Evolutionary conservation across 257 asterid species (phyloP).

Genomic region (Eucommia ulmoides): DNA sequence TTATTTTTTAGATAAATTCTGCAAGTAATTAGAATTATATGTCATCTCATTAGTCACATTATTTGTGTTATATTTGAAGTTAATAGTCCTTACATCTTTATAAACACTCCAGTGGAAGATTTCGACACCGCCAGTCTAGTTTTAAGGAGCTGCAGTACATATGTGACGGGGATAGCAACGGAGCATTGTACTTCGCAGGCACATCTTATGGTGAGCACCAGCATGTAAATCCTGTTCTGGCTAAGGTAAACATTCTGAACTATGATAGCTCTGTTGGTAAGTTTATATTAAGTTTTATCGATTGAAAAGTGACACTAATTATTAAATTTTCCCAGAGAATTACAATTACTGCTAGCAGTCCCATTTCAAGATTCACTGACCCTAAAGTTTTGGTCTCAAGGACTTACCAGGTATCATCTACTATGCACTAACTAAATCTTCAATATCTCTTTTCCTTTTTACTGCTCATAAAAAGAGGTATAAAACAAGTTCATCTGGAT

Average conservation of each 20-base stretch:
- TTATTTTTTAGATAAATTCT: too few relatives aligned
- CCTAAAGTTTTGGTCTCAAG: conserved; percentile 91
- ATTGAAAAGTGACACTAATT: neutral
- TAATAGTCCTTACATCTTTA: too few relatives aligned
- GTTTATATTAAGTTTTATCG: conserved; percentile 3
- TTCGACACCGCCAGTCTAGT: conserved; percentile 78
- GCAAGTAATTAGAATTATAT: too few relatives aligned
- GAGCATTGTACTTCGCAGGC: conserved; percentile 84
- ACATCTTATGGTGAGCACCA: conserved; percentile 91
- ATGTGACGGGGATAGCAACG: conserved; percentile 92
- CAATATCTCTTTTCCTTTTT: conserved; percentile 3
- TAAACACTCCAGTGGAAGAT: conserved; percentile 50
- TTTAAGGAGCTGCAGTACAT: conserved; percentile 87
- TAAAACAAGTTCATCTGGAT: conserved; percentile 4
- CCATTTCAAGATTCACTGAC: conserved; percentile 81
- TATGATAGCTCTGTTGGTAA: too few relatives aligned
- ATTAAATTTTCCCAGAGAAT: conserved; percentile 49
- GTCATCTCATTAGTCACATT: too few relatives aligned
- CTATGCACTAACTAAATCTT: neutral
- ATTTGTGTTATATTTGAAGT: too few relatives aligned
- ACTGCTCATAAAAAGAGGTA: conserved; percentile 1
- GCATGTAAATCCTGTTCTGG: conserved; percentile 89
- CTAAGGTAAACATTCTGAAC: conserved; percentile 47
- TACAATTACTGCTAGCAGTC: conserved; percentile 73
- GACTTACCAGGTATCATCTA: conserved; percentile 59